Evolutionary conservation across 2,329 filamentous ascomycete genomes (phyloP), one percentile per base, ranked within the genome.

Genomic region (Hymenoscyphus fraxineus): DNA sequence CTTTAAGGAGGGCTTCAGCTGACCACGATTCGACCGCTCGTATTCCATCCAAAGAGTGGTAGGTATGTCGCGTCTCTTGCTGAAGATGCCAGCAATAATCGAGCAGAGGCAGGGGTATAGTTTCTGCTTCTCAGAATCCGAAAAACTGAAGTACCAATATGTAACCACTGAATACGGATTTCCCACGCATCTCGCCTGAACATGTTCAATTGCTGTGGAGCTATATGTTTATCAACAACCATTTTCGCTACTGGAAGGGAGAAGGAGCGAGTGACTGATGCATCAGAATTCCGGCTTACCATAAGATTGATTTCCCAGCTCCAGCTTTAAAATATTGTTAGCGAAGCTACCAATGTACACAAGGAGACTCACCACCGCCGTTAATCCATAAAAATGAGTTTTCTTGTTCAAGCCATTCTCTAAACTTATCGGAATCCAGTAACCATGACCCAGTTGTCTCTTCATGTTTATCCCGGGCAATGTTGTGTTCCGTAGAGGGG

Each of bases 61-160:
- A 16, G 67, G 65, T 3, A 55, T 64, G 31, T 61, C 60, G 0
- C 38, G 35, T 19, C 62, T 58, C 27, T 65, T 66, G 44, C 66
- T 66, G 54, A 59, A 67, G 4, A 69, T 54, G 44, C 51, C 59
- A 22, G 32, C 32, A 58, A 66, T 62, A 6, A 66, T 16, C 22
- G 62, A 67, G 59, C 62, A 60, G 6, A 68, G 38, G 6, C 57
- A 56, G 35, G 60, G 64, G 10, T 41, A 41, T 2, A 69, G 22
- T 56, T 60, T 59, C 47, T 67, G 60, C 32, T 62, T 67, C 13
- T 47, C 58, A 9, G 6, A 10, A 19, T 67, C 59, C 4, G 54
- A 40, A 32, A 66, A 69, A 35, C 59, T 61, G 31, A 61, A 66
- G 47, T 69, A 66, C 67, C 65, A 67, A 58, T 69, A 67, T 15